Evolutionary conservation across 1,139 yeast genomes (phyloP).

Genomic region (Scheffersomyces illinoinensis): DNA sequence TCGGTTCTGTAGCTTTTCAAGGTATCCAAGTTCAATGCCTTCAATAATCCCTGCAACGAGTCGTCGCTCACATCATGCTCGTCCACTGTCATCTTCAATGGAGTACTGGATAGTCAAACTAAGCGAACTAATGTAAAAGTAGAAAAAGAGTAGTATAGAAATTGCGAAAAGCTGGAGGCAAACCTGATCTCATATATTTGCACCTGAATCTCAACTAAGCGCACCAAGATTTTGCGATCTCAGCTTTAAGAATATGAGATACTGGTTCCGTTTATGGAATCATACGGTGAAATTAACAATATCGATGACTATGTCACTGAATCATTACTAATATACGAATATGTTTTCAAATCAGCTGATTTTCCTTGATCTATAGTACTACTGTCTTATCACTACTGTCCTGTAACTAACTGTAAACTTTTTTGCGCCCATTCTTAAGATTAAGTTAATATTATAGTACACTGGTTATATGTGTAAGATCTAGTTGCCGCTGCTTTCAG

Average conservation of each 20-base stretch:
- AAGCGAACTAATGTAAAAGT: background rate
- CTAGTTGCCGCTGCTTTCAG: conserved; percentile 10
- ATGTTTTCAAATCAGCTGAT: background rate
- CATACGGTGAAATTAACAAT: too few relatives aligned
- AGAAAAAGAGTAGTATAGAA: background rate
- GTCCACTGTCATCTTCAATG: background rate
- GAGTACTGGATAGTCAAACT: background rate
- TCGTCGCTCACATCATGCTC: conserved; percentile 11
- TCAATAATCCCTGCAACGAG: conserved; percentile 43
- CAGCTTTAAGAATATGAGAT: too few relatives aligned
- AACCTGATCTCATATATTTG: background rate
- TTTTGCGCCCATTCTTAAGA: background rate
- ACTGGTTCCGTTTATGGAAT: too few relatives aligned
- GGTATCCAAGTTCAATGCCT: conserved; percentile 35
- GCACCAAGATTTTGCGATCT: background rate
- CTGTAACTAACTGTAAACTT: background rate
- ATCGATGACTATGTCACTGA: too few relatives aligned
- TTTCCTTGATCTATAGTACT: background rate
- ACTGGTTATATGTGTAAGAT: background rate
- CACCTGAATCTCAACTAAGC: background rate
- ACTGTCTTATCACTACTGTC: background rate
- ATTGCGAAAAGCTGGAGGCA: background rate
- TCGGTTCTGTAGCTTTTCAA: conserved; percentile 21
- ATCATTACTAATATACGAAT: background rate
- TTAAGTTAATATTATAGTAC: background rate